Evolutionary conservation across 352 stramenopile genomes (phyloP).

Genomic region (Phytophthora colocasiae): DNA sequence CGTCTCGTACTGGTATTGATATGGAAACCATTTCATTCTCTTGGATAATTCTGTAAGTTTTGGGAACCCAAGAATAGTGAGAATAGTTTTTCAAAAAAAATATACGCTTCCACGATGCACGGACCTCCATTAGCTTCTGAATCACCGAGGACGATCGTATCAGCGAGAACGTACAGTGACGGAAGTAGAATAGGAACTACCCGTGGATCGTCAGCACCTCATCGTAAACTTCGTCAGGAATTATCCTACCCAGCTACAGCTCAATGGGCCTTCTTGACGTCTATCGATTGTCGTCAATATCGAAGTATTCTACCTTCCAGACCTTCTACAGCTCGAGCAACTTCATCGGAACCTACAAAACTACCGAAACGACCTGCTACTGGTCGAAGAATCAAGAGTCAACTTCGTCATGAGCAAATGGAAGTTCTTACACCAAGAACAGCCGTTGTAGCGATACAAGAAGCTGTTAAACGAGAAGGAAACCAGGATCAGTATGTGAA

Average conservation of each 20-base stretch:
- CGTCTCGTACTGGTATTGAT: too few species aligned
- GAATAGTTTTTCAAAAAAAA: slow-evolving; percentile 1
- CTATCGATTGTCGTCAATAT: slow-evolving; percentile 9
- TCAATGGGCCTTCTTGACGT: slow-evolving; percentile 37
- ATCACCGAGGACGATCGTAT: slow-evolving; percentile 6
- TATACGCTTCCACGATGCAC: slow-evolving; percentile 4
- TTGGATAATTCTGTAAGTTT: too few species aligned
- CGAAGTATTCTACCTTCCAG: slow-evolving; percentile 16
- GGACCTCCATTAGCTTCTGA: slow-evolving; percentile 33
- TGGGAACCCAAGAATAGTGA: slow-evolving; percentile 28
- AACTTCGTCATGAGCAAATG: slow-evolving; percentile 19
- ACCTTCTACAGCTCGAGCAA: slow-evolving; percentile 27
- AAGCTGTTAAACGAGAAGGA: slow-evolving; percentile 48
- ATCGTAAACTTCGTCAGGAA: slow-evolving; percentile 26
- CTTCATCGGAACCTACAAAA: slow-evolving; percentile 8
- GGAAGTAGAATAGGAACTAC: neutral
- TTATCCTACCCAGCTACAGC: slow-evolving; percentile 25
- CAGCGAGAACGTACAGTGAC: slow-evolving; percentile 8
- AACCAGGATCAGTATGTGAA: slow-evolving; percentile 56
- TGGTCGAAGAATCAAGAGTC: slow-evolving; percentile 20
- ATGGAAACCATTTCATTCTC: slow-evolving; percentile 31
- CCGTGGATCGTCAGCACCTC: slow-evolving; percentile 15
- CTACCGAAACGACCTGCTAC: slow-evolving; percentile 34
- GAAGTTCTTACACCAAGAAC: slow-evolving; percentile 25
- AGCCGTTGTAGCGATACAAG: slow-evolving; percentile 40